Percentiles rank a stretch among this genome's conserved stretches.
phyloP scores from a whole-genome alignment of 371 early-diverging fungal genomes.

The Lichtheimia ornata region DNA sequence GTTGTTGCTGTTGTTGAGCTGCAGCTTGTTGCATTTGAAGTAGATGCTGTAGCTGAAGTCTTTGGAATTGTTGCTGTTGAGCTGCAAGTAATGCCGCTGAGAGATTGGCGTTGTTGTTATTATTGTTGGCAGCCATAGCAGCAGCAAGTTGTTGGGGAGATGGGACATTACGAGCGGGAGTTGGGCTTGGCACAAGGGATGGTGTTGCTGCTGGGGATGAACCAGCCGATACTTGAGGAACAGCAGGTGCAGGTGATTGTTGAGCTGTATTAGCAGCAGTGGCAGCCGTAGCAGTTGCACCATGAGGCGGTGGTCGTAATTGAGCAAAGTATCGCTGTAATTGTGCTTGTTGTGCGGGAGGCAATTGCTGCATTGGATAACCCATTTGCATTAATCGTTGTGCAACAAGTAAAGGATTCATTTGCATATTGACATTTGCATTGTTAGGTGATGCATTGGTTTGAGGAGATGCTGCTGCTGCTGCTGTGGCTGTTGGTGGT shows the following conservation, averaged over 20 bases:
- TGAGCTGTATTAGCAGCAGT: slow-evolving; percentile 14
- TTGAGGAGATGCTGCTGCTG: slow-evolving; percentile 8
- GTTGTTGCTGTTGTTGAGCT: slow-evolving; percentile 13
- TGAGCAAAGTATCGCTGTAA: slow-evolving; percentile 43
- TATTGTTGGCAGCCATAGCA: not conserved
- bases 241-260: slow-evolving; percentile 12
- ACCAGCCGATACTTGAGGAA: slow-evolving; percentile 8
- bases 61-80: slow-evolving; percentile 11
- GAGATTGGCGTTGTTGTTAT: slow-evolving; percentile 1
- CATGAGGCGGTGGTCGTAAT: slow-evolving; percentile 32
- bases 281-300: slow-evolving; percentile 13
- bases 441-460: not conserved
- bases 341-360: slow-evolving; percentile 33
- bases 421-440: not conserved
- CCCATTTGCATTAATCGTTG: slow-evolving; percentile 46
- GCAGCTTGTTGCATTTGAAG: slow-evolving; percentile 7
- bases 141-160: slow-evolving; percentile 18
- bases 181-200: slow-evolving; percentile 8
- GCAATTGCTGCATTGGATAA: slow-evolving; percentile 38
- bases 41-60: slow-evolving; percentile 17
- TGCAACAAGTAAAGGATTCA: slow-evolving; percentile 33
- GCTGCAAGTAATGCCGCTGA: slow-evolving; percentile 14
- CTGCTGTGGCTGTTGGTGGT: slow-evolving; percentile 8
- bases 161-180: slow-evolving; percentile 3
- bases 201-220: slow-evolving; percentile 14